Percentiles rank a stretch among this genome's conserved stretches.
Conservation (phyloP, 768 basidiomycete genomes). For the Boletus sp. region DNA sequence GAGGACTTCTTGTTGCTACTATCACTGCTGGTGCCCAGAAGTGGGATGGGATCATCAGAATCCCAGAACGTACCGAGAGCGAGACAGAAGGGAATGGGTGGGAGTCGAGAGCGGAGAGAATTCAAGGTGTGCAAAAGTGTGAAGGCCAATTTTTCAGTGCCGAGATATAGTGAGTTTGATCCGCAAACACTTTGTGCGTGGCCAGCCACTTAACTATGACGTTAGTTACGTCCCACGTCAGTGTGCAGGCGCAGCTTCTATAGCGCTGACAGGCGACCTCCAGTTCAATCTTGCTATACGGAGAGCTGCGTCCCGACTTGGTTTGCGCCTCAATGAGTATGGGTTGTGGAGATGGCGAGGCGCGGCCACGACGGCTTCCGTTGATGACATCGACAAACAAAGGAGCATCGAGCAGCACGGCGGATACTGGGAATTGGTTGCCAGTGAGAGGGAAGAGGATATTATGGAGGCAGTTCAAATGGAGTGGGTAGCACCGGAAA, state of each 20-base stretch:
- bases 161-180: conserved; percentile 30
- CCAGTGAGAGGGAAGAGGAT: conserved; percentile 26
- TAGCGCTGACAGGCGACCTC: conserved; percentile 56
- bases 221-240: conserved; percentile 21
- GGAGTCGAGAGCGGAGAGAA: conserved; percentile 28
- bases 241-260: conserved; percentile 47
- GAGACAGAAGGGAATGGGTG: conserved; percentile 20
- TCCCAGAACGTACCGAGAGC: conserved; percentile 37
- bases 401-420: conserved; percentile 7
- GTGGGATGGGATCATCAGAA: conserved; percentile 54
- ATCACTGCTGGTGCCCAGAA: conserved; percentile 31
- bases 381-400: conserved; percentile 2
- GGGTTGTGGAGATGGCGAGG: conserved; percentile 63
- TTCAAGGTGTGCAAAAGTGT: conserved; percentile 20
- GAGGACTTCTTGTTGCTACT: conserved; percentile 45
- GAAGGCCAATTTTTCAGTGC: conserved; percentile 41
- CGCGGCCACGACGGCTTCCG: background rate
- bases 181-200: background rate
- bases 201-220: background rate
- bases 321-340: conserved; percentile 55
- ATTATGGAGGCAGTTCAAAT: conserved; percentile 25
- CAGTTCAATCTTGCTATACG: conserved; percentile 46
- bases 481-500: conserved; percentile 28
- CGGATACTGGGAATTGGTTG: conserved; percentile 25
- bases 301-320: conserved; percentile 41